Percentiles rank a stretch among this genome's conserved stretches.
These are phyloP conservation scores for Chrysosporium keratinophilum DNA, from an alignment of 2,329 filamentous ascomycete genomes.

Conservation along the genomic window DNA sequence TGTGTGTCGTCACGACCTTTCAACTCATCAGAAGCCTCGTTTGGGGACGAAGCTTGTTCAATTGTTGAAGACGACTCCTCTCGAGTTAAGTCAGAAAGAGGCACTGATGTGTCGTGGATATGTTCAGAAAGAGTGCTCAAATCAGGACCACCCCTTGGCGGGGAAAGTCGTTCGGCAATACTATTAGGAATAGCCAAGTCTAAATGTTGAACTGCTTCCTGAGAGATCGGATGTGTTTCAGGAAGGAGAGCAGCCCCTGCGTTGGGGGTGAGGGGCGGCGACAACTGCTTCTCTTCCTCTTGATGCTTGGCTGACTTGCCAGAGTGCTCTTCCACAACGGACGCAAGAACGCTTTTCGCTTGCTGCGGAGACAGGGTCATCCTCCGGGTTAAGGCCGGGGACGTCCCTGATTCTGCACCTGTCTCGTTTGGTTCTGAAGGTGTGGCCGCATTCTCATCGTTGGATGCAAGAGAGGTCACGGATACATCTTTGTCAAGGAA, in stretches of 20 bases:
- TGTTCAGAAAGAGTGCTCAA: not conserved
- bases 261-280: not conserved
- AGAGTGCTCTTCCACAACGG: constrained; percentile 55
- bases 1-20: not conserved
- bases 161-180: constrained; percentile 20
- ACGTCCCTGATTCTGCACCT: constrained; percentile 23
- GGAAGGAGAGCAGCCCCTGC: not conserved
- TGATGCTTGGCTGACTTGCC: constrained; percentile 26
- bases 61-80: not conserved
- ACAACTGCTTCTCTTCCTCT: not conserved
- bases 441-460: constrained; percentile 54
- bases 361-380: constrained; percentile 50
- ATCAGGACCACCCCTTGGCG: not conserved
- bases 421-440: constrained; percentile 31
- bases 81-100: not conserved
- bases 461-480: constrained; percentile 59
- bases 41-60: not conserved
- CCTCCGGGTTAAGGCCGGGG: constrained; percentile 27
- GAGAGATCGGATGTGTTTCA: constrained; percentile 23
- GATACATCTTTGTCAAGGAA: constrained; percentile 81
- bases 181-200: constrained; percentile 45
- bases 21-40: not conserved
- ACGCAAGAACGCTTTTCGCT: constrained; percentile 52
- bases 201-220: constrained; percentile 50
- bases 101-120: not conserved